These are phyloP conservation scores for Phialophora chinensis DNA, from an alignment of 2,329 filamentous ascomycete species.

Conservation along the genomic window DNA sequence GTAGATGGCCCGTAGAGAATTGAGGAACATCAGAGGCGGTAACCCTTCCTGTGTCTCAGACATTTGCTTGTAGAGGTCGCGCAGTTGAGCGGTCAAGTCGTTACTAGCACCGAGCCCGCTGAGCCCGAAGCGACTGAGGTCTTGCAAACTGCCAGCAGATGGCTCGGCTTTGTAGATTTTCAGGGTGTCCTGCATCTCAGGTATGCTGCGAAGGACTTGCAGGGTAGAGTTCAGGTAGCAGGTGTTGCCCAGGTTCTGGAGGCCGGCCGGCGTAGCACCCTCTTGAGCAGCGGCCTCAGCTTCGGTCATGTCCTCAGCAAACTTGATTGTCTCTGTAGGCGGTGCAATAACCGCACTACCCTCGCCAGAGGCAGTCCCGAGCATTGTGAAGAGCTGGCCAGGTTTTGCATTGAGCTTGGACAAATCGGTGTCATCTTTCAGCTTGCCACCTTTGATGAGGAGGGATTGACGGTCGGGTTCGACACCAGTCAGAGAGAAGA, in stretches of 20 bases:
- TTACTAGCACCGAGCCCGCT: slow-evolving; percentile 64
- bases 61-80: slow-evolving; percentile 88
- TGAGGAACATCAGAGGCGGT: slow-evolving; percentile 80
- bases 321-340: slow-evolving; percentile 76
- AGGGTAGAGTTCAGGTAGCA: slow-evolving; percentile 98
- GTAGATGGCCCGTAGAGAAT: slow-evolving; percentile 76
- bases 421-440: slow-evolving; percentile 93
- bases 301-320: slow-evolving; percentile 97
- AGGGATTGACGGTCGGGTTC: slow-evolving; percentile 97
- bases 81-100: slow-evolving; percentile 77
- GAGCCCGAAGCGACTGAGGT: slow-evolving; percentile 61
- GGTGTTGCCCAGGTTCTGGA: slow-evolving; percentile 94
- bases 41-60: slow-evolving; percentile 86
- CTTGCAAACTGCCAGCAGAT: slow-evolving; percentile 46
- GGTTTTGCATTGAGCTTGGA: slow-evolving; percentile 83
- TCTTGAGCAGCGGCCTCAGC: slow-evolving; percentile 83
- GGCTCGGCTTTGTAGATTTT: slow-evolving; percentile 61
- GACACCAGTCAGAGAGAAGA: slow-evolving; percentile 93
- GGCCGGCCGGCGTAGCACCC: slow-evolving; percentile 83
- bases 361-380: slow-evolving; percentile 76
- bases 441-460: slow-evolving; percentile 87
- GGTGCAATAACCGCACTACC: slow-evolving; percentile 63
- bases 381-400: slow-evolving; percentile 91
- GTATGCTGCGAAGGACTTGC: slow-evolving; percentile 86
- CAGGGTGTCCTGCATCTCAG: slow-evolving; percentile 85